Evolutionary conservation across 106 monocot species (phyloP).

Genomic region (Dioscorea alata): DNA sequence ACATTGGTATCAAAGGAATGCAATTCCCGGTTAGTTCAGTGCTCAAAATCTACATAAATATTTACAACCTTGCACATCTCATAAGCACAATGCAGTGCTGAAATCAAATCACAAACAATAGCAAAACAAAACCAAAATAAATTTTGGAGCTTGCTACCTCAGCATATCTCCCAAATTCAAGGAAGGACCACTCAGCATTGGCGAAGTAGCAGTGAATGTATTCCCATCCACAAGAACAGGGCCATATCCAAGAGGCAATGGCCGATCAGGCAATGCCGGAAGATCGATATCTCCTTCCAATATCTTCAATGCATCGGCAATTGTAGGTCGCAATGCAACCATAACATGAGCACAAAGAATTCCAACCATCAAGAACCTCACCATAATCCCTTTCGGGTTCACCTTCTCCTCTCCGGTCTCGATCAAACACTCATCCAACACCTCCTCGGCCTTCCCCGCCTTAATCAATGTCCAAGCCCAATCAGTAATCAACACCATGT

Average conservation of each 20-base stretch:
- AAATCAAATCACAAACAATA: no score
- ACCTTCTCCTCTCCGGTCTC: background rate
- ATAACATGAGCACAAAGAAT: constrained; percentile 67
- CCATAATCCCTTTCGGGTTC: constrained; percentile 53
- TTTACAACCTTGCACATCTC: no score
- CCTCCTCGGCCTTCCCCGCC: constrained; percentile 48
- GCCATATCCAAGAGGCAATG: constrained; percentile 33
- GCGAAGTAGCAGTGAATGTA: constrained; percentile 25
- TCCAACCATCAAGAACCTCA: constrained; percentile 73
- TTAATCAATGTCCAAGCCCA: constrained; percentile 85
- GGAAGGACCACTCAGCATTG: constrained; percentile 20
- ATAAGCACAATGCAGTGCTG: no score
- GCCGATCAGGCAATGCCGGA: constrained; percentile 54
- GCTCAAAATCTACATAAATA: no score
- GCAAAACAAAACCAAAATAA: no score
- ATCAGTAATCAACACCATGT: constrained; percentile 61
- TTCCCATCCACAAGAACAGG: constrained; percentile 6
- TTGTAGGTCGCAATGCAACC: constrained; percentile 68
- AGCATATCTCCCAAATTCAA: constrained; percentile 39
- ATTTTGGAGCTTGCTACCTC: constrained; percentile 9
- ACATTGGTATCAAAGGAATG: no score
- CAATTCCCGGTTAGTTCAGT: no score
- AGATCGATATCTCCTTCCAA: constrained; percentile 62
- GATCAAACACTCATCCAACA: constrained; percentile 35
- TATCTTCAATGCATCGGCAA: constrained; percentile 71